Base-by-base conservation (phyloP, 768 basidiomycete genomes). In the Trametes cinnabarina region DNA sequence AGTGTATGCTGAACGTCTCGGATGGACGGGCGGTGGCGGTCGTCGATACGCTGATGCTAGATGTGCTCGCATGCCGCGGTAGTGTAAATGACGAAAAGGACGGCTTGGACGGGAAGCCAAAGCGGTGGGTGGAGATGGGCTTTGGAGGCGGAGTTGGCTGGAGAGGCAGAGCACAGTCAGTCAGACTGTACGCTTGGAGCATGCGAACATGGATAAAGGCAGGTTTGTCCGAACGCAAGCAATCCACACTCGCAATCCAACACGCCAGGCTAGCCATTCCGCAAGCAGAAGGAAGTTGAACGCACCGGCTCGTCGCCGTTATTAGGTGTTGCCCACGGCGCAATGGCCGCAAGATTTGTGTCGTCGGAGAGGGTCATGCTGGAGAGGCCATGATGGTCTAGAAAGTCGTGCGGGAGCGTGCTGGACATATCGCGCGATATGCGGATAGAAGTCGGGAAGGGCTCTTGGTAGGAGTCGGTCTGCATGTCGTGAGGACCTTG, bases 141-240 rank as follows among this genome's bases (percentile, higher is more conserved):
- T 79, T 81, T 30, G 79, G 74, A 17, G 79, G 77, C 10, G 76
- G 77, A 3, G 74, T 74, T 2, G 79, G 77, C 79, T 80, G 63
- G 34, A 52, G 46, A 47, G 10, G 34, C 17, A 26, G 11, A 7
- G 9, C 8, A 34, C 34, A 22, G 35, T 4, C 44, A 17, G 25
- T 15, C 44, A 7, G 34, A 34, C 34, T 14, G 34, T 34, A 34
- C 34, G 34, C 8, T 34, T 34, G 34, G 34, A 7, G 34, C 34
- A 34, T 34, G 34, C 34, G 34, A 34, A 34, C 34, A 14, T 7
- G 8, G 34, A 14, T n/a, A n/a, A n/a, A n/a, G n/a, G n/a, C n/a
- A n/a, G n/a, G n/a, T n/a, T n/a, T n/a, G n/a, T n/a, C n/a, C n/a
- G n/a, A n/a, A n/a, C n/a, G n/a, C n/a, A n/a, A n/a, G n/a, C n/a